Percentiles rank a stretch among this genome's conserved stretches.
These are phyloP conservation scores for Kwoniella sp. DNA, from an alignment of 768 basidiomycete genomes.

Conservation along the genomic window DNA sequence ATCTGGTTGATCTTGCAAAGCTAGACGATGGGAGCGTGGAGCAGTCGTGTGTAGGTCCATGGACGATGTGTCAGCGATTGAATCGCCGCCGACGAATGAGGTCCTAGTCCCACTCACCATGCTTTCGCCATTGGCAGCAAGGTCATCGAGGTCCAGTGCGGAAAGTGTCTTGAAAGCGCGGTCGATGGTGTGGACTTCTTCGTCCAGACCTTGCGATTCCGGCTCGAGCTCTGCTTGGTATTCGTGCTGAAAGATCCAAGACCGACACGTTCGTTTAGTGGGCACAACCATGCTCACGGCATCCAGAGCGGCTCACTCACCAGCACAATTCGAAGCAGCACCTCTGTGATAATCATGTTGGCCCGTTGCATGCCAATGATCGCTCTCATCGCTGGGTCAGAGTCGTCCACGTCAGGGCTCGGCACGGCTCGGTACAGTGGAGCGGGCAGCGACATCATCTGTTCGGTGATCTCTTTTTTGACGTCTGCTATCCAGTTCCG, in stretches of 20 bases:
- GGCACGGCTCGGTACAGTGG: conserved; percentile 12
- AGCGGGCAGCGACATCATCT: conserved; percentile 18
- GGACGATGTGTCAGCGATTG: neutral
- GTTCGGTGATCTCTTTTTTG: conserved; percentile 3
- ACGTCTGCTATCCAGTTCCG: conserved; percentile 17
- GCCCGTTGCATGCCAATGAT: conserved; percentile 31
- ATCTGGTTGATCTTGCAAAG: conserved; percentile 29
- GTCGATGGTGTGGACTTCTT: conserved; percentile 12
- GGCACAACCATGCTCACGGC: too few species aligned
- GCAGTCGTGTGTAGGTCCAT: too few species aligned
- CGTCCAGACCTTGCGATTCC: neutral
- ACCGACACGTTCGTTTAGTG: neutral
- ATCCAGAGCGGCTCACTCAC: too few species aligned
- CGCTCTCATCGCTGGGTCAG: conserved; percentile 2
- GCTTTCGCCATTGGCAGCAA: conserved; percentile 20
- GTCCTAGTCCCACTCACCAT: conserved; percentile 19
- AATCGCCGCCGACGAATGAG: too few species aligned
- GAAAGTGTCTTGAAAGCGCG: conserved; percentile 18
- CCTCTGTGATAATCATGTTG: conserved; percentile 25
- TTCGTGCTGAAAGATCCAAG: conserved; percentile 5
- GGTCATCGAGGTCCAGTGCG: conserved; percentile 18
- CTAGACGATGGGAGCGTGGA: neutral
- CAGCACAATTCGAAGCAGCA: conserved; percentile 21
- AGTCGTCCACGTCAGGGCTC: conserved; percentile 2
- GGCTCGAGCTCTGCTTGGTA: conserved; percentile 15